Evolutionary conservation across 371 early-diverging fungal species (phyloP).

Genomic region (Mucor circinelloides): DNA sequence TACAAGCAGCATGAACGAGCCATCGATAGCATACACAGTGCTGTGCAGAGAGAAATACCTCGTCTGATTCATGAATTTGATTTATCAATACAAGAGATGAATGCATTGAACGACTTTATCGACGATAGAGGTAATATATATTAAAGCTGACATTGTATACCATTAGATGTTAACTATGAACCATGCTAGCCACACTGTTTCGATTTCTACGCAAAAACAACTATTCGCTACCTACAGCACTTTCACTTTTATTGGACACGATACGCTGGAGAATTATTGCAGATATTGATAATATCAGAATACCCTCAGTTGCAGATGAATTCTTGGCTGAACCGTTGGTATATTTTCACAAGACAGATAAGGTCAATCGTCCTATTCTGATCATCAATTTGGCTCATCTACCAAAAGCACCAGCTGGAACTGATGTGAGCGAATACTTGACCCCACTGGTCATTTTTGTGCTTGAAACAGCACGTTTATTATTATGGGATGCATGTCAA

Average conservation of each 20-base stretch:
- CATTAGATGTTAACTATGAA: too few relatives aligned
- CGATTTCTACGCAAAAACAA: conserved; percentile 43
- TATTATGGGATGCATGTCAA: conserved; percentile 25
- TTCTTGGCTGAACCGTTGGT: conserved; percentile 35
- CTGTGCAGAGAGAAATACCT: conserved; percentile 40
- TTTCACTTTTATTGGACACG: conserved; percentile 41
- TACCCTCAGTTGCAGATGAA: conserved; percentile 11
- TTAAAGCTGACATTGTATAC: too few relatives aligned
- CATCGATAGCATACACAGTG: conserved; percentile 41
- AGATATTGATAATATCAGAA: conserved; percentile 26
- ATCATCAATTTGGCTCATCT: conserved; percentile 38
- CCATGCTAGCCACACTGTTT: conserved; percentile 49
- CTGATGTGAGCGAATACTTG: conserved; percentile 26
- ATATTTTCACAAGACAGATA: conserved; percentile 43
- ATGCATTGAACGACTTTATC: conserved; percentile 36
- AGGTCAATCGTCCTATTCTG: conserved; percentile 35
- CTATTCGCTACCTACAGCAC: conserved; percentile 35
- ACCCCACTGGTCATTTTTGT: conserved; percentile 41
- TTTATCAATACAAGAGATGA: conserved; percentile 25
- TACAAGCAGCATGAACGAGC: conserved; percentile 25
- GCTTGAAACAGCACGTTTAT: conserved; percentile 39
- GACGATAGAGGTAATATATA: conserved; percentile 45
- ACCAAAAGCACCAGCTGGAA: conserved; percentile 15
- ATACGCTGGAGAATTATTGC: conserved; percentile 45
- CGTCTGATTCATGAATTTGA: conserved; percentile 38